A percentile compares a stretch with the other conserved stretches of the same genome.
phyloP scores from a whole-genome alignment of 768 basidiomycete species.

The Mycena polygramma region DNA sequence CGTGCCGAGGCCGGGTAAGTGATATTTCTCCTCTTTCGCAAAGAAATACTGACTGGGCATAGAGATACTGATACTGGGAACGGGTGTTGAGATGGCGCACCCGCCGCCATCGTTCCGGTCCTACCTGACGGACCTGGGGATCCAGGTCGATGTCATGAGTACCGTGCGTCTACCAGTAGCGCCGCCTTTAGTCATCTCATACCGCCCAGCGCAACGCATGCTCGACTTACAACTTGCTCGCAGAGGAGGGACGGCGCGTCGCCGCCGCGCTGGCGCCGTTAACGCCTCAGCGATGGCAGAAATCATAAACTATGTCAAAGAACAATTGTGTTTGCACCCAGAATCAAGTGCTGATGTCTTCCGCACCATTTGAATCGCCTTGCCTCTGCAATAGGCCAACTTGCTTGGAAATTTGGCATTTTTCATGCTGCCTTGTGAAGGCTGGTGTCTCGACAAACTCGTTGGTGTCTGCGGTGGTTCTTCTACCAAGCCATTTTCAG shows the following conservation, averaged over 20 bases:
- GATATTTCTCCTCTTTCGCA: background rate
- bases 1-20: slow-evolving; percentile 87
- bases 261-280: slow-evolving; percentile 91
- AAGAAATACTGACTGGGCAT: background rate
- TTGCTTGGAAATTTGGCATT: too few relatives aligned
- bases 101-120: slow-evolving; percentile 76
- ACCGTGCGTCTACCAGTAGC: slow-evolving; percentile 70
- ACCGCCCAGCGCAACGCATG: slow-evolving; percentile 65
- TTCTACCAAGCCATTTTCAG: too few relatives aligned
- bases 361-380: too few relatives aligned
- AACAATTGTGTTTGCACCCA: too few relatives aligned
- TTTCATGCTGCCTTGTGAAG: too few relatives aligned
- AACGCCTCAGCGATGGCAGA: slow-evolving; percentile 63
- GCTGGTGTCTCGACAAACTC: too few relatives aligned
- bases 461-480: too few relatives aligned
- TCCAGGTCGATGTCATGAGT: slow-evolving; percentile 91
- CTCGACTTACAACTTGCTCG: slow-evolving; percentile 93
- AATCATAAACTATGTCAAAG: background rate
- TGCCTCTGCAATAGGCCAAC: too few relatives aligned
- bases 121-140: slow-evolving; percentile 80
- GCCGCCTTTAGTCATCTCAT: background rate
- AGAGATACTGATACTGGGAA: slow-evolving; percentile 95
- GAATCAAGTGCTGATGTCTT: too few relatives aligned
- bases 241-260: slow-evolving; percentile 94
- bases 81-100: slow-evolving; percentile 78